Base-by-base conservation (phyloP, 352 stramenopile species). In the Phytophthora tubulina region DNA sequence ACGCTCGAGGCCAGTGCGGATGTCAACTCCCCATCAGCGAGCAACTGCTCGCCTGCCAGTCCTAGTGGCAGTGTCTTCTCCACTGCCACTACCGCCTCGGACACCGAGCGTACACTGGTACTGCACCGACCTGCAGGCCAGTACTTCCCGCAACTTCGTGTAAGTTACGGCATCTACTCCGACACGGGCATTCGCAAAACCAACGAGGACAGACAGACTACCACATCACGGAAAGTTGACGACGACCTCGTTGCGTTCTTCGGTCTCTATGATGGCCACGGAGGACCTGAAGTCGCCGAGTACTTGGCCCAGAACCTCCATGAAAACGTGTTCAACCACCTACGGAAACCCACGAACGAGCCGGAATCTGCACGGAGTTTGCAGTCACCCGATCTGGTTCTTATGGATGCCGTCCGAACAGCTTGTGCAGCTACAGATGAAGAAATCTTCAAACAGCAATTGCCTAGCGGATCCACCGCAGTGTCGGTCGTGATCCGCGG, bases 251-350 rank as follows among this genome's bases (percentile, higher is more conserved):
- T 93, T 13, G 88, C 85, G 32, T 96, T 89, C 65, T 95, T 96
- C 60, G 90, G 84, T n/a, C 67, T 96, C 1, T 96, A 93, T 67
- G 90, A 96, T 67, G 90, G 90, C 41, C 90, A 96, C 64, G 86
- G 84, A 49, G 90, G 90, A 21, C 41, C 82, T 4, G 78, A 89
- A 50, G 86, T 96, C 5, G 83, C 85, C 45, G 82, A 92, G 33
- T 90, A 91, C 39, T 48, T 96, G 44, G 69, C 82, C 7, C 46
- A 85, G 17, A 79, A 92, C 44, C 71, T 96, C 4, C 83, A 94
- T 38, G 51, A 73, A 32, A 75, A 76, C n/a, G 79, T 95, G 7
- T 91, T 91, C 49, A 73, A 79, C 30, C 71, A 84, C 6, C 67
- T 94, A 9, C 59, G 72, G 30, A 68, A 72, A 14, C 49, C 63